Evolutionary conservation across 352 stramenopile species (phyloP), one percentile per base, ranked within the genome.

Genomic region (Phytopythium kandeliae): DNA sequence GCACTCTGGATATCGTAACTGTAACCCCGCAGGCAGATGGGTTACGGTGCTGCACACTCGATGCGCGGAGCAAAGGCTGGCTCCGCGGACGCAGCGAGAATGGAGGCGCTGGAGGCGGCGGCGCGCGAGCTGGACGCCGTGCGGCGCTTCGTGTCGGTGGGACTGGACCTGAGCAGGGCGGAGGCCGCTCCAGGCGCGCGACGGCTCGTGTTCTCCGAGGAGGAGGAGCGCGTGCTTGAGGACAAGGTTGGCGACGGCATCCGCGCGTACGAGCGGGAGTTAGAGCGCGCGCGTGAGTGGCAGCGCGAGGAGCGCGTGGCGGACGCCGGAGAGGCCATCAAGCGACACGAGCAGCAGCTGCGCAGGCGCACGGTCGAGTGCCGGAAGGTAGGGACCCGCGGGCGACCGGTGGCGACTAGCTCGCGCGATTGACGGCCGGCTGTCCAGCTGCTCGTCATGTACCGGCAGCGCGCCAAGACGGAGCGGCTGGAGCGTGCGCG

Each of bases 221-320:
- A 75, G 26, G 81, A 92, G 45, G 81, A 92, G 58, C 71, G 79
- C 54, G 49, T 47, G 24, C 56, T 89, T 8, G 76, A 89, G 51
- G 72, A 84, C 45, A 68, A 71, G 31, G 62, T 89, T 44, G 79
- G 62, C 52, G 75, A 69, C 17, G 63, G 62, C 13, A 64, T 86
- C 30, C 44, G 55, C 21, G 42, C 60, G 34, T 72, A 74, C 37
- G 57, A 65, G 40, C 58, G 61, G 17, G 70, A 67, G 21, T 16
- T 89, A 17, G 37, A 54, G 4, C 54, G 65, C 0, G 67, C 65
- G 2, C 63, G 81, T n/a, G 76, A 89, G 24, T 71, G 45, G 51
- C 44, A 64, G 3, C 50, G 16, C 2, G 33, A 74, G 36, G 77
- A 86, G 55, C 52, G 82, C 43, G 57, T 47, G 43, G 41, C 74